Base-by-base conservation (phyloP, 495 filamentous ascomycete species). In the Oleoguttula mirabilis region DNA sequence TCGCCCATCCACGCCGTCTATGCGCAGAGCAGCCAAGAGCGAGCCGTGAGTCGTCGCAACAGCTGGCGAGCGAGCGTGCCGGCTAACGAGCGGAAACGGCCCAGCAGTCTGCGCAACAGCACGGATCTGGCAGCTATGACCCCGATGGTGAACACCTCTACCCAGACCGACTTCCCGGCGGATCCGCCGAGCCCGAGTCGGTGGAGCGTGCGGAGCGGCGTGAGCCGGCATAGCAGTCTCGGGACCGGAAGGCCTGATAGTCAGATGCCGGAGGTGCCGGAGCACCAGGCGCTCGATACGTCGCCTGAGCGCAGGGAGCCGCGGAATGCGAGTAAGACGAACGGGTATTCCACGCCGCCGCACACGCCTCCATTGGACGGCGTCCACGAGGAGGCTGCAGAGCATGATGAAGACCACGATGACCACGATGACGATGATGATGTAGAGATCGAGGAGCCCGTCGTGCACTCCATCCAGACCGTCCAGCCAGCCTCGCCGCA, bases 1-100 rank as follows among this genome's bases (percentile, higher is more conserved):
- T 90, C 84, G 57, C 84, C 87, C 5, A 65, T 84, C n/a, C 88
- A 72, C 56, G 60, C 64, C 19, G 73, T 71, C 39, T 86, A 79
- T 52, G 63, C 70, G 36, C 75, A 80, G 39, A 73, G 72, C 52
- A 88, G 82, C 55, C 64, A 77, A 20, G 82, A 90, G 14, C 4
- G 21, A 12, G 3, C 34, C 24, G 36, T 33, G 16, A 60, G 56
- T 36, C 21, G 49, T 21, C 45, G 55, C 32, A 62, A 43, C 32
- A 62, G 57, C 47, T 64, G 61, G 61, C 45, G 61, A 21, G 54
- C 51, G 12, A 61, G 59, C 47, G 55, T 55, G 0, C 45, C 60
- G 14, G 44, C 58, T 16, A 58, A 43, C 36, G 36, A 51, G 21
- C 36, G 31, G n/a, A 51, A 41, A 22, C 25, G 43, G 11, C 42